Percentiles rank a stretch among this genome's conserved stretches.
These are phyloP conservation scores for Puccinia novopanici DNA, from an alignment of 1,284 basidiomycete genomes.

Conservation along the genomic window DNA sequence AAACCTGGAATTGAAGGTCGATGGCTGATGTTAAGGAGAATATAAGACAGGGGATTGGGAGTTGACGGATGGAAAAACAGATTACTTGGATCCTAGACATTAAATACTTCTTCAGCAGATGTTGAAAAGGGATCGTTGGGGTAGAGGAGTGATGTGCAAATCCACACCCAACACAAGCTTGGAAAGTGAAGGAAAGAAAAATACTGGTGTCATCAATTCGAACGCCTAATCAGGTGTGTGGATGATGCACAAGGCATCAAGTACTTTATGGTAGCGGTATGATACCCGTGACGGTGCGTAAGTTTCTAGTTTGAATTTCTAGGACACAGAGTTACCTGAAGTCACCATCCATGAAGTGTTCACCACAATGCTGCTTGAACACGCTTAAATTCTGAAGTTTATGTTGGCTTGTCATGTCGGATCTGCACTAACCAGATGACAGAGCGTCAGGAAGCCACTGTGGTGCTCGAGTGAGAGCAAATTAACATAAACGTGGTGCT, in stretches of 20 bases:
- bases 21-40: background rate
- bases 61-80: background rate
- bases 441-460: too few relatives aligned
- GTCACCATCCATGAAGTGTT: background rate
- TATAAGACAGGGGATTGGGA: background rate
- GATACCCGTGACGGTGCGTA: background rate
- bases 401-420: too few relatives aligned
- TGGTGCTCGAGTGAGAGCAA: too few relatives aligned
- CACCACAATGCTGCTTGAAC: too few relatives aligned
- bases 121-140: conserved; percentile 17
- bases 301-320: background rate
- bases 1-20: background rate
- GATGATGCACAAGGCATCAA: conserved; percentile 5
- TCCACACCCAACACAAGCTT: background rate
- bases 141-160: conserved; percentile 1
- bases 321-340: background rate
- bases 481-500: too few relatives aligned
- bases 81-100: background rate
- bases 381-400: too few relatives aligned
- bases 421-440: too few relatives aligned
- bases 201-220: conserved; percentile 17
- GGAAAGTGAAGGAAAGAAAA: conserved; percentile 27
- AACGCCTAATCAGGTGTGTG: conserved; percentile 12
- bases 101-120: conserved; percentile 13
- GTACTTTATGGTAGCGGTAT: background rate